A percentile compares a stretch with the other conserved stretches of the same genome.
Conservation (phyloP, 108 stramenopile genomes). For the Nitzschia sp. region DNA sequence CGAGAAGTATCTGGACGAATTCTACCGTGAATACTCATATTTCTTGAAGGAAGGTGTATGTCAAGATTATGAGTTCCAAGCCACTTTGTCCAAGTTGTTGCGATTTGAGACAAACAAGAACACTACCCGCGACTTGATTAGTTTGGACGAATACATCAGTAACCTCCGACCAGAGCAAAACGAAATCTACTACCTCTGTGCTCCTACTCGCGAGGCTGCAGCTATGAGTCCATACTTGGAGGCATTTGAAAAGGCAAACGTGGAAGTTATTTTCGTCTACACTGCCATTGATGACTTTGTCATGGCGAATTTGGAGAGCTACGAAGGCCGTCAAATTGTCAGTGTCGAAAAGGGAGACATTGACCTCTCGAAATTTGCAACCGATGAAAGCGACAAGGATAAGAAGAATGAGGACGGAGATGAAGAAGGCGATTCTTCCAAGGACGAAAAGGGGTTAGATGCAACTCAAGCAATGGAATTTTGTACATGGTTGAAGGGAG, state of each 20-base stretch:
- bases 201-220: slow-evolving; percentile 92
- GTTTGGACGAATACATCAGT: slow-evolving; percentile 95
- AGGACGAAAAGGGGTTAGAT: slow-evolving; percentile 38
- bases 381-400: slow-evolving; percentile 35
- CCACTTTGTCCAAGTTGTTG: slow-evolving; percentile 89
- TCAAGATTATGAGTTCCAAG: slow-evolving; percentile 86
- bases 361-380: slow-evolving; percentile 47
- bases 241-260: slow-evolving; percentile 84
- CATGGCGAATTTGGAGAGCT: slow-evolving; percentile 90
- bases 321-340: slow-evolving; percentile 84
- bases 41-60: slow-evolving; percentile 98
- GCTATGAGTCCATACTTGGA: slow-evolving; percentile 95
- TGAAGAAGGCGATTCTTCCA: slow-evolving; percentile 23
- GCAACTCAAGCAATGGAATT: slow-evolving; percentile 80
- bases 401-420: slow-evolving; percentile 48
- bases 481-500: slow-evolving; percentile 78
- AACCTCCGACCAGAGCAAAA: slow-evolving; percentile 92
- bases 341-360: slow-evolving; percentile 87
- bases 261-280: slow-evolving; percentile 94
- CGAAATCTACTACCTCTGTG: slow-evolving; percentile 95
- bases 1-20: slow-evolving; percentile 85
- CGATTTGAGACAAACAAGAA: slow-evolving; percentile 91
- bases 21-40: slow-evolving; percentile 90
- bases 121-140: slow-evolving; percentile 71
- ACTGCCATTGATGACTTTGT: slow-evolving; percentile 98